Conservation (phyloP, 108 stramenopile genomes). For the Cyclotella sp. region DNA sequence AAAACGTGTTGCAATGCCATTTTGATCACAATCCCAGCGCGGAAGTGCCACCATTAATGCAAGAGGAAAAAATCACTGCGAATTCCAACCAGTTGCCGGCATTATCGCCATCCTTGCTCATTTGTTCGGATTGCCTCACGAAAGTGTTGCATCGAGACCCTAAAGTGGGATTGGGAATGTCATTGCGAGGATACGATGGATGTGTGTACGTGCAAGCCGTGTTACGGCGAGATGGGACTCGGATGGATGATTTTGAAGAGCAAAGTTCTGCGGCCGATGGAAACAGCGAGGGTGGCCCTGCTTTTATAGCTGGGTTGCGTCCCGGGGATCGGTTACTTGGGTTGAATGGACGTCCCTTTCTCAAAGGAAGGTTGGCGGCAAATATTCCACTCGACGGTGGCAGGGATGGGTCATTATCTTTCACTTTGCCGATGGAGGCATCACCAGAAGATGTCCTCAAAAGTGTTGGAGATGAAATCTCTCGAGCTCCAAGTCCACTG, state of each 20-base stretch:
- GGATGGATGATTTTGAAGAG: constrained; percentile 23
- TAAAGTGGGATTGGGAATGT: constrained; percentile 72
- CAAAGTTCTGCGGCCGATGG: neutral
- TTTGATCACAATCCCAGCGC: neutral
- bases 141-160: constrained; percentile 48
- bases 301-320: constrained; percentile 56
- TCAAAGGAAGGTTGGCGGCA: constrained; percentile 25
- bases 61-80: constrained; percentile 11
- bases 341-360: constrained; percentile 73
- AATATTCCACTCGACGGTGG: neutral
- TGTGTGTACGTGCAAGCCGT: constrained; percentile 60
- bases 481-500: constrained; percentile 28
- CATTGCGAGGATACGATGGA: constrained; percentile 57
- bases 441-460: constrained; percentile 41
- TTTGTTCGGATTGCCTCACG: constrained; percentile 22
- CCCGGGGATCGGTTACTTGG: constrained; percentile 77
- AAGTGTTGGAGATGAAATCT: constrained; percentile 46
- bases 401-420: neutral
- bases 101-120: constrained; percentile 12
- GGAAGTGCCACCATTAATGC: constrained; percentile 4
- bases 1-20: constrained; percentile 26
- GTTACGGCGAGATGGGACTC: constrained; percentile 34
- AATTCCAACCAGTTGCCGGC: neutral
- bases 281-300: constrained; percentile 50
- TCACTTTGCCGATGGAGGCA: constrained; percentile 39